Percentiles rank a stretch among this genome's conserved stretches.
Evolutionary conservation across 2,329 filamentous ascomycete species (phyloP).

Genomic region (Apiospora malaysiana): DNA sequence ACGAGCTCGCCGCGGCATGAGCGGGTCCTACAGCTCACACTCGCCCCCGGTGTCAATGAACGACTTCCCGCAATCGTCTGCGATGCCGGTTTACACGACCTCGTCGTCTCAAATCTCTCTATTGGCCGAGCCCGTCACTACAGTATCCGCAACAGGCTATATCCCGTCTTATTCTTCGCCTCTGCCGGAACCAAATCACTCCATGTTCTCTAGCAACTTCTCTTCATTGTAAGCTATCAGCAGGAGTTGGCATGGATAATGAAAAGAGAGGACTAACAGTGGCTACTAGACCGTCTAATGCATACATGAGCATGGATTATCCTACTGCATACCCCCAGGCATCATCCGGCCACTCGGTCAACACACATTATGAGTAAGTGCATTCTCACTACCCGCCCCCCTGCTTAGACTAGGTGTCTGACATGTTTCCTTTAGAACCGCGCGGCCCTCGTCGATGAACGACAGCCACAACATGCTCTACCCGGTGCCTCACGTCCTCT

Average conservation of each 20-base stretch:
- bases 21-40: slow-evolving; percentile 45
- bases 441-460: slow-evolving; percentile 47
- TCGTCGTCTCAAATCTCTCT: slow-evolving; percentile 57
- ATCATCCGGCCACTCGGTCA: slow-evolving; percentile 36
- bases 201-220: slow-evolving; percentile 38
- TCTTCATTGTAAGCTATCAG: slow-evolving; percentile 33
- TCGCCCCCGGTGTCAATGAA: slow-evolving; percentile 51
- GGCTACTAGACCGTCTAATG: slow-evolving; percentile 37
- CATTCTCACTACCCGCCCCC: neutral
- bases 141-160: slow-evolving; percentile 50
- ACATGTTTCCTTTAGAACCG: slow-evolving; percentile 37
- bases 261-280: neutral
- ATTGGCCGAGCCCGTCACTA: slow-evolving; percentile 54
- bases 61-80: slow-evolving; percentile 48
- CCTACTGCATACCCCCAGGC: slow-evolving; percentile 41
- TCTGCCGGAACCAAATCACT: slow-evolving; percentile 48
- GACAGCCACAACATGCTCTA: slow-evolving; percentile 51
- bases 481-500: slow-evolving; percentile 45
- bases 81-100: slow-evolving; percentile 58
- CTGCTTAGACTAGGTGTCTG: neutral
- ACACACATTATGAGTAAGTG: slow-evolving; percentile 49
- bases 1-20: slow-evolving; percentile 58
- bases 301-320: slow-evolving; percentile 54
- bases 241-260: neutral
- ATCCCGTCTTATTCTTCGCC: slow-evolving; percentile 56